A percentile compares a stretch with the other conserved stretches of the same genome.
Conservation (phyloP, 1,284 basidiomycete genomes). For the Ganoderma multipileum region DNA sequence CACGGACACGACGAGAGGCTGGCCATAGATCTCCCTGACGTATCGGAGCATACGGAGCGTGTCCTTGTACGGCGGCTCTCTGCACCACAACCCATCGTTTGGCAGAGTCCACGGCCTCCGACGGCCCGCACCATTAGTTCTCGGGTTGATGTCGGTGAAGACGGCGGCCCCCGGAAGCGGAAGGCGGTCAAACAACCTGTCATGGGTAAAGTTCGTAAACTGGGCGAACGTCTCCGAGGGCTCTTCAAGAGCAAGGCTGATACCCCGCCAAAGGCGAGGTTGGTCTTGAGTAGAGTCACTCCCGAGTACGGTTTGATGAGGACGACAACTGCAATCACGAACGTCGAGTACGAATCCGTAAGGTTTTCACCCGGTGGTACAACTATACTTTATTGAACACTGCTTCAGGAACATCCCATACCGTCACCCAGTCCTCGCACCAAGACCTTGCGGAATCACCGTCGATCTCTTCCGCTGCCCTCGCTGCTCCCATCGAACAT, state of each 20-base stretch:
- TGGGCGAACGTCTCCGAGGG: conserved; percentile 39
- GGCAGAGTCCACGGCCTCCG: conserved; percentile 12
- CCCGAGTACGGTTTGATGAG: conserved; percentile 32
- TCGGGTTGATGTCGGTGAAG: conserved; percentile 30
- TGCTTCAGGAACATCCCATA: conserved; percentile 38
- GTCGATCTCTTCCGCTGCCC: conserved; percentile 31
- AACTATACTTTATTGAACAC: background rate
- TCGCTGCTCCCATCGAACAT: conserved; percentile 23
- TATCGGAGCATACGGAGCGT: conserved; percentile 9
- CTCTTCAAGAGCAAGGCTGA: conserved; percentile 33
- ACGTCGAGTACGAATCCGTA: conserved; percentile 39
- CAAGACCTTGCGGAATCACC: conserved; percentile 27
- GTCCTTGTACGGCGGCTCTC: conserved; percentile 22
- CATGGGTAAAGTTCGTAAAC: conserved; percentile 21
- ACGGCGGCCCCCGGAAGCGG: background rate
- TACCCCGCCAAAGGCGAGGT: conserved; percentile 9
- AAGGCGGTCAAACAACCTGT: conserved; percentile 22
- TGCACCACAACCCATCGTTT: conserved; percentile 19
- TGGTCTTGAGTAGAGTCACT: conserved; percentile 1
- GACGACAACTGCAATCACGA: conserved; percentile 36
- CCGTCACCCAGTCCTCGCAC: conserved; percentile 28
- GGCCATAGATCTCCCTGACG: background rate
- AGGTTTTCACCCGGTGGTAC: conserved; percentile 15
- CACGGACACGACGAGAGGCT: background rate
- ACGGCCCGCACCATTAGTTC: conserved; percentile 25